Evolutionary conservation across 768 basidiomycete species (phyloP), one percentile per base, ranked within the genome.

Genomic region (button mushroom (Agaricus bisporus)): DNA sequence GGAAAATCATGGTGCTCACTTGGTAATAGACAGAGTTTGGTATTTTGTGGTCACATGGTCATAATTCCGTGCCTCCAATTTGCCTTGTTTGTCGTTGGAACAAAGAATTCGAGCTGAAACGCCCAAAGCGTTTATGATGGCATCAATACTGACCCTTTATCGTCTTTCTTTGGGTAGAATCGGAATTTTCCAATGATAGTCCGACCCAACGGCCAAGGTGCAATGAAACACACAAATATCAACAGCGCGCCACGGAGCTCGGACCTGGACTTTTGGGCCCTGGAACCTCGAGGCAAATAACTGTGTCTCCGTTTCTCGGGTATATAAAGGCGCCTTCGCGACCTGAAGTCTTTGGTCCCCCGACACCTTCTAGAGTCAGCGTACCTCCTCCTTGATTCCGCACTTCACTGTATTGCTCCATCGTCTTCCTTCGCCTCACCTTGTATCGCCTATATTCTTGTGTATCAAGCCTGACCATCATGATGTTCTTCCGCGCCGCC

Each of bases 401-500:
- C 37, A 11, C 15, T 51, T 42, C 36, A 4, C 3, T 25, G 17
- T 49, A 47, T 22, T n/a, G 7, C 49, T 51, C 37, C 3, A 32
- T 36, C 12, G 25, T 22, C 20, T 36, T 10, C 20, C 22, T 48
- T 10, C 12, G 22, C 18, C 36, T 11, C 22, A 18, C 6, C 7
- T 45, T 58, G n/a, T 55, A 56, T 58, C 57, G 47, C 39, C 42
- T 37, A 32, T 42, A 29, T 36, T 55, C 26, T 58, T 49, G 48
- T 49, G 54, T 56, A 18, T 41, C 25, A n/a, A 14, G 49, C 56
- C 48, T 46, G 44, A 50, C 39, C 18, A 56, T 36, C 43, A 41
- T 41, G 49, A 60, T 50, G 56, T 79, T 76, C 73, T 72, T 70
- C 59, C 72, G 70, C 64, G 48, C 73, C 58, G 63, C 69, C 36